These are phyloP conservation scores for Leptomonas pyrrhocoris DNA, from an alignment of 208 protist genomes.

Conservation along the genomic window DNA sequence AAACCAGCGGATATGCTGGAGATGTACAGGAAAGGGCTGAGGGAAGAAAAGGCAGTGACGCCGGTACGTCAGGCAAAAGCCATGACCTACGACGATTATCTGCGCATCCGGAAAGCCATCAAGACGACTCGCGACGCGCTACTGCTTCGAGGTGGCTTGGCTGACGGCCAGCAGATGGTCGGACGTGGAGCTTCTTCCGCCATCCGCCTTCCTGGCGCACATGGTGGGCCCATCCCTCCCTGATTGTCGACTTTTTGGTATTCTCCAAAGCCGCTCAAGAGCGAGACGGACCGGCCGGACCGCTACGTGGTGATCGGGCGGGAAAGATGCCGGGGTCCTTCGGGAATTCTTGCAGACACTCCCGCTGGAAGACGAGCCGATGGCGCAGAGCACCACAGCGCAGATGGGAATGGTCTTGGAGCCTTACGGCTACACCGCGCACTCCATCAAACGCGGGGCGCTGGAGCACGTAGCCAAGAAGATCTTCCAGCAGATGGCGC, in stretches of 20 bases:
- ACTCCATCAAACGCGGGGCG: conserved; percentile 5
- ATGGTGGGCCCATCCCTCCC: conserved; percentile 3
- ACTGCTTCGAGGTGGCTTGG: conserved; percentile 2
- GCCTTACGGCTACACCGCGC: neutral
- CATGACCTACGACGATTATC: neutral
- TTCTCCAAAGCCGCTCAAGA: conserved; percentile 4
- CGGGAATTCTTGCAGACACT: neutral
- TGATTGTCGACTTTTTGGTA: conserved; percentile 11
- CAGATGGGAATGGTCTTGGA: neutral
- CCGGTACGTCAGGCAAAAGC: neutral
- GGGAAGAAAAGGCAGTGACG: conserved; percentile 5
- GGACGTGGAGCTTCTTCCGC: conserved; percentile 5
- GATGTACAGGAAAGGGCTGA: neutral
- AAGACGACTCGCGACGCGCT: neutral
- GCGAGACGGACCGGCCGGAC: neutral
- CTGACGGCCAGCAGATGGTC: conserved; percentile 8
- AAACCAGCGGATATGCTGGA: neutral
- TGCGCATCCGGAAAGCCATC: neutral
- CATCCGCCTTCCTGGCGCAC: neutral
- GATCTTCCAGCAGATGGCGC: conserved; percentile 4
- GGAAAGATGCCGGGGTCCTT: neutral
- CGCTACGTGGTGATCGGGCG: conserved; percentile 2
- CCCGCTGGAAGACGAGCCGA: neutral
- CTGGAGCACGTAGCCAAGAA: conserved; percentile 3
- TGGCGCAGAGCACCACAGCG: conserved; percentile 6